Conservation (phyloP, 441 rosid genomes). For the Rhodomyrtus psidioides region DNA sequence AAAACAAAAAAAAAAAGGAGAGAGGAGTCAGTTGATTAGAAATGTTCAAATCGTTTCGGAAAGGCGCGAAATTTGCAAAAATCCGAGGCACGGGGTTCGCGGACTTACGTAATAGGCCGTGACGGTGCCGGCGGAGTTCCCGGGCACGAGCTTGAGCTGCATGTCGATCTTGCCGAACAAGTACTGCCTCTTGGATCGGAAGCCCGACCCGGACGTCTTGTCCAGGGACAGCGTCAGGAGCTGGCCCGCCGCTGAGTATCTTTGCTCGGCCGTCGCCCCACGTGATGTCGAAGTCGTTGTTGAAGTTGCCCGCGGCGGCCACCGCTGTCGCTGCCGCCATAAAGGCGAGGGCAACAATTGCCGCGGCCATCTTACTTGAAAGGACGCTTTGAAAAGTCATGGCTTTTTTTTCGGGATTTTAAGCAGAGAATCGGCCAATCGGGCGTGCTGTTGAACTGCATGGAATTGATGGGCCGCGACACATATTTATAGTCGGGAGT, state of each 20-base stretch:
- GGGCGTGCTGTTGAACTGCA: neutral
- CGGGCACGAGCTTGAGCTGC: neutral
- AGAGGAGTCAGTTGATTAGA: neutral
- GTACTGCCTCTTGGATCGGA: neutral
- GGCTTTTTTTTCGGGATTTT: neutral
- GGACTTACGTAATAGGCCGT: neutral
- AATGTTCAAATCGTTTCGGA: neutral
- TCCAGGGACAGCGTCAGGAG: neutral
- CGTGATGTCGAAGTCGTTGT: neutral
- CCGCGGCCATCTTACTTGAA: neutral
- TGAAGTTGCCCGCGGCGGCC: neutral
- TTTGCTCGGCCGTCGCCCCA: neutral
- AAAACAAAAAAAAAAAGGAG: too few relatives aligned
- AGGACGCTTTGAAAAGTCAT: neutral
- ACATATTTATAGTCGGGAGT: neutral
- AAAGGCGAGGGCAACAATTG: neutral
- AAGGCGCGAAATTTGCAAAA: neutral
- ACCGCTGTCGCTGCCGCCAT: neutral
- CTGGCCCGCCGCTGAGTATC: neutral
- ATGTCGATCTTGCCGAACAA: neutral
- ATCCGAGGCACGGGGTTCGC: neutral
- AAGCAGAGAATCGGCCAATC: neutral
- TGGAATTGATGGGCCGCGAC: neutral
- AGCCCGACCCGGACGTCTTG: neutral
- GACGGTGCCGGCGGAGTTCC: neutral